Evolutionary conservation across 306 rosid species (phyloP).

Genomic region (Dryas octopetala): DNA sequence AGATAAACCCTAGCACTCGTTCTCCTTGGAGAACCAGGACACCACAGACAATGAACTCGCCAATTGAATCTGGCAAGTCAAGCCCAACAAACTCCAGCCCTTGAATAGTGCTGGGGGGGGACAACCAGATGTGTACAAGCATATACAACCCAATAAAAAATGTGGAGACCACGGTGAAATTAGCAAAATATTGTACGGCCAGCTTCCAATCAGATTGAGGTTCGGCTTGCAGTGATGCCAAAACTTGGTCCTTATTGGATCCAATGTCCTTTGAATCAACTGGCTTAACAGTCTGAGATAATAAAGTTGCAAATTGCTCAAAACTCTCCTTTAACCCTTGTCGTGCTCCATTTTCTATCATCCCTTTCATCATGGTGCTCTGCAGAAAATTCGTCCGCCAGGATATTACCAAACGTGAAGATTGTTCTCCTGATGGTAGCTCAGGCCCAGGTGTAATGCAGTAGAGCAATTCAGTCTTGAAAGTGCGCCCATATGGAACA

Average conservation of each 20-base stretch:
- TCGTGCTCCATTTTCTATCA: slow-evolving; percentile 89
- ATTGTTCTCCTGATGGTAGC: slow-evolving; percentile 68
- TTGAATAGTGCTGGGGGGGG: slow-evolving; percentile 69
- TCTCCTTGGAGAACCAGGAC: slow-evolving; percentile 90
- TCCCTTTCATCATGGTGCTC: slow-evolving; percentile 97
- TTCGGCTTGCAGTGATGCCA: slow-evolving; percentile 77
- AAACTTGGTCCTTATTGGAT: slow-evolving; percentile 73
- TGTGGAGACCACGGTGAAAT: slow-evolving; percentile 64
- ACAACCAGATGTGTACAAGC: slow-evolving; percentile 78
- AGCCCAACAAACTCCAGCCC: slow-evolving; percentile 95
- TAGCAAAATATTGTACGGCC: slow-evolving; percentile 77
- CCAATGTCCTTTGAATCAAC: slow-evolving; percentile 81
- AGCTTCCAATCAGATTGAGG: slow-evolving; percentile 70
- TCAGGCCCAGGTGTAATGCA: slow-evolving; percentile 87
- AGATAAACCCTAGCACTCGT: slow-evolving; percentile 70
- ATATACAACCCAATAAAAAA: slow-evolving; percentile 69
- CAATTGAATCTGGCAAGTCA: slow-evolving; percentile 93
- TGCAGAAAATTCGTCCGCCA: slow-evolving; percentile 89
- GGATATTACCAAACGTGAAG: slow-evolving; percentile 75
- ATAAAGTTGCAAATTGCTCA: slow-evolving; percentile 60
- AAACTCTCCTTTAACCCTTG: slow-evolving; percentile 91
- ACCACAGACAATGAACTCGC: slow-evolving; percentile 79
- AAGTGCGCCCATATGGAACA: slow-evolving; percentile 82
- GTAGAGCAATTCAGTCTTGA: slow-evolving; percentile 69
- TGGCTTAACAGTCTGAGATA: slow-evolving; percentile 66